These are phyloP conservation scores for Lentinula guzmanii DNA, from an alignment of 768 basidiomycete species.

Conservation along the genomic window DNA sequence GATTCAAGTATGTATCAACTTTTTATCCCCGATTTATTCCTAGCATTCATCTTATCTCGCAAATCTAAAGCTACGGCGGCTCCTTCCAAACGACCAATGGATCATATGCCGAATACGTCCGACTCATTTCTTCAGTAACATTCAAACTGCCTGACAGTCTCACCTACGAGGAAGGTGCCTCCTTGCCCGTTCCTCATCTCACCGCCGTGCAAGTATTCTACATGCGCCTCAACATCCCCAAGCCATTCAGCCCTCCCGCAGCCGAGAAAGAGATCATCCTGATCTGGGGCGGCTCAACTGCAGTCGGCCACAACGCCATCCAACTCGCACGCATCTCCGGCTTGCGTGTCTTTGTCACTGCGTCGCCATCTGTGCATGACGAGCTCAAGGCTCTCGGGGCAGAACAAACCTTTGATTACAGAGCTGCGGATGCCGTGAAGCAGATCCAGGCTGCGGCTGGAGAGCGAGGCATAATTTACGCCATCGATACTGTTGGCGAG, in stretches of 20 bases:
- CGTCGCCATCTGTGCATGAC: not conserved
- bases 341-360: slow-evolving; percentile 2
- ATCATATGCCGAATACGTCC: slow-evolving; percentile 3
- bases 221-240: slow-evolving; percentile 2
- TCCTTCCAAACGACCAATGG: slow-evolving; percentile 3
- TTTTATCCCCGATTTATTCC: not conserved
- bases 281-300: slow-evolving; percentile 5
- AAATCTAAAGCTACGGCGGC: not conserved
- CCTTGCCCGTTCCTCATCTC: slow-evolving; percentile 4
- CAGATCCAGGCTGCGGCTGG: slow-evolving; percentile 3
- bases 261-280: not conserved
- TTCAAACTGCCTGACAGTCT: not conserved
- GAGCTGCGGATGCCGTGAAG: not conserved
- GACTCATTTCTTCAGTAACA: not conserved
- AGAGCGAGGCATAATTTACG: not conserved
- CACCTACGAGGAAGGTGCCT: slow-evolving; percentile 3
- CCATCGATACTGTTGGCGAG: not conserved
- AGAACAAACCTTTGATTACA: not conserved
- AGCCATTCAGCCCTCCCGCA: not conserved
- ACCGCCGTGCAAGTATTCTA: slow-evolving; percentile 4
- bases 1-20: not conserved
- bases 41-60: not conserved
- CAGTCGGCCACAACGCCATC: slow-evolving; percentile 3
- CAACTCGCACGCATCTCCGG: slow-evolving; percentile 1
- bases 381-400: slow-evolving; percentile 5